Base-by-base conservation (phyloP, 1,284 basidiomycete genomes). In the Phlebopus sp. region DNA sequence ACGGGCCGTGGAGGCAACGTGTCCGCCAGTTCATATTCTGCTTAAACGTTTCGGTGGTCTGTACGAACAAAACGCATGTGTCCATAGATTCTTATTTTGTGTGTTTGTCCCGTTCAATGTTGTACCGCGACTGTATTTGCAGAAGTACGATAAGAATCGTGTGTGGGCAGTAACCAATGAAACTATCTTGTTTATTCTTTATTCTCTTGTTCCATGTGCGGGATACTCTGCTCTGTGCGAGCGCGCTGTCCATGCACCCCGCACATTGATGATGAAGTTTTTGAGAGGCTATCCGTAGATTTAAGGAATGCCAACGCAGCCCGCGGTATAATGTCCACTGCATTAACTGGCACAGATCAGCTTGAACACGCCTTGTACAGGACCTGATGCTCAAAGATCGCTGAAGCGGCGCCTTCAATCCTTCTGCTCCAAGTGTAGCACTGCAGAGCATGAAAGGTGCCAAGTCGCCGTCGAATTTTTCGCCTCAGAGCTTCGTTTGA, bases 1-100 rank as follows among this genome's bases (percentile, higher is more conserved):
- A 94, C 92, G 56, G 92, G 92, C 50, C 90, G 92, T 61, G 94
- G 94, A 52, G 94, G 94, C 54, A 91, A 86, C 59, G 91, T 98
- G 56, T 93, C 95, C 48, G 90, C 95, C 37, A 89, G 85, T 53
- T 87, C 88, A 51, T 99, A 99, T 82, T 81, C 81, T 68, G 92
- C 92, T 62, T 98, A 84, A 82, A 49, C 14, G 40, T 34, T 37
- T 34, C n/a, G 9, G 51, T 27, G 32, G 36, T 36, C 25, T 40
- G 32, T 41, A 27, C 29, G 17, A 25, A 27, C 30, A 42, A 40
- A 23, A 36, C 27, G 40, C 32, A 13, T 52, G 44, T 54, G n/a
- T 38, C 23, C 41, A 46, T 56, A 55, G 59, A 61, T 46, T 59
- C 27, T 30, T 42, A 34, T 41, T 47, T 18, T 34, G 35, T 50